Evolutionary conservation across 306 rosid genomes (phyloP), one percentile per base, ranked within the genome.

Genomic region (Lagenaria siceraria): DNA sequence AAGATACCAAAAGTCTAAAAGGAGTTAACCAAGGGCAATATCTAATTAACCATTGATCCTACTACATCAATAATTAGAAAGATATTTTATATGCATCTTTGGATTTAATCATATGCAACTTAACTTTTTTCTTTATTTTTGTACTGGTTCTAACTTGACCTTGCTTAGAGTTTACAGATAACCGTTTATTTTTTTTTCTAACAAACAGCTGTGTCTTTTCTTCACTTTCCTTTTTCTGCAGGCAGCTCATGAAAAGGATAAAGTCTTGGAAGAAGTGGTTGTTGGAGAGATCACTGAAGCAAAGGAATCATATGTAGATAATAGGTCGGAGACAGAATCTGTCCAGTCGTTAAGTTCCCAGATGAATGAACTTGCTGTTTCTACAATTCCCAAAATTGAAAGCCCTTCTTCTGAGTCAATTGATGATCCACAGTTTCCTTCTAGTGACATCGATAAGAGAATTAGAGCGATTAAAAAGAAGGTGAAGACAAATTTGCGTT

Each of bases 401-500:
- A 66, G 86, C 71, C 83, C 92, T 81, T 74, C 83, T 43, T 55
- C 83, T 1, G 85, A 88, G 64, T 82, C 90, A 56, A 76, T 46
- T 14, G 90, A 87, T 79, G 87, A 83, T 82, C 78, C 84, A 36
- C 85, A 78, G 58, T 63, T 76, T n/a, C 70, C 84, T 3, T 78
- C 80, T 70, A 92, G 82, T 84, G 98, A 89, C 77, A 82, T 88
- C 33, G 98, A 91, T 76, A 91, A 93, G 81, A 87, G 69, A 82
- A 93, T 91, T 54, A 94, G 97, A 75, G 92, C 98, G 70, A 83
- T 91, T 36, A 91, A 86, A 84, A 93, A 91, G 86, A 93, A 91
- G 98, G 97, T 93, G 84, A 24, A 6, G 21, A 75, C 31, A 33
- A 36, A 75, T 75, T 35, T 25, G 24, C 48, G 12, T 22, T 60